Conservation (phyloP, 2,329 filamentous ascomycete genomes). For the Ramichloridium luteum region DNA sequence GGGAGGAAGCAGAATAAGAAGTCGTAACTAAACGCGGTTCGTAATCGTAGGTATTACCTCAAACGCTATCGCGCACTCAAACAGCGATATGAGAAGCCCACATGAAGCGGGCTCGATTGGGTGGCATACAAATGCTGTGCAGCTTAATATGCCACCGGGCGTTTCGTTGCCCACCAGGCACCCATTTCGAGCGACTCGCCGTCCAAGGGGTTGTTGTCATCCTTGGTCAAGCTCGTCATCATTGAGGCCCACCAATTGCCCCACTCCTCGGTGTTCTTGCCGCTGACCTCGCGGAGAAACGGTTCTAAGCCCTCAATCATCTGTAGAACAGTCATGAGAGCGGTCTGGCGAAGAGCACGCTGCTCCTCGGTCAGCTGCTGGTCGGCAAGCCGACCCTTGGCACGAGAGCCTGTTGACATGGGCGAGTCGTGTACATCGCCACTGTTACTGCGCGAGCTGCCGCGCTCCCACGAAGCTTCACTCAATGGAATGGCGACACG, state of each 20-base stretch:
- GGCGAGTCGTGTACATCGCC: conserved; percentile 12
- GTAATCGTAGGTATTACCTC: conserved; percentile 62
- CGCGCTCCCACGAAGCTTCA: conserved; percentile 67
- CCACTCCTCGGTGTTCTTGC: conserved; percentile 86
- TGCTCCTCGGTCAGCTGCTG: conserved; percentile 39
- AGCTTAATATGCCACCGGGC: conserved; percentile 8
- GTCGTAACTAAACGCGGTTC: neutral
- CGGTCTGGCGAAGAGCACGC: conserved; percentile 61
- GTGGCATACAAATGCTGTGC: neutral
- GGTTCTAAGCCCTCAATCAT: conserved; percentile 79
- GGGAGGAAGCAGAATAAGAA: neutral
- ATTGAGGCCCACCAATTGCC: conserved; percentile 78
- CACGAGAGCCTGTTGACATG: conserved; percentile 12
- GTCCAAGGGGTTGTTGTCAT: conserved; percentile 41
- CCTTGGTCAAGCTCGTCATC: conserved; percentile 58
- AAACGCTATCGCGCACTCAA: conserved; percentile 79
- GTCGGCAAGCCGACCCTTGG: conserved; percentile 5
- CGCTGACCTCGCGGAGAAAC: conserved; percentile 65
- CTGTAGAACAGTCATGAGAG: conserved; percentile 69
- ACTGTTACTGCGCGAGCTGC: conserved; percentile 4
- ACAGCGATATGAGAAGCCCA: conserved; percentile 51
- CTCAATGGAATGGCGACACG: conserved; percentile 78
- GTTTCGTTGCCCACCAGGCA: conserved; percentile 51
- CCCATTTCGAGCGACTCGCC: conserved; percentile 70
- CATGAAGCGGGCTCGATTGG: neutral